Evolutionary conservation across 495 filamentous ascomycete species (phyloP).

Genomic region (Hypoxylon fragiforme): DNA sequence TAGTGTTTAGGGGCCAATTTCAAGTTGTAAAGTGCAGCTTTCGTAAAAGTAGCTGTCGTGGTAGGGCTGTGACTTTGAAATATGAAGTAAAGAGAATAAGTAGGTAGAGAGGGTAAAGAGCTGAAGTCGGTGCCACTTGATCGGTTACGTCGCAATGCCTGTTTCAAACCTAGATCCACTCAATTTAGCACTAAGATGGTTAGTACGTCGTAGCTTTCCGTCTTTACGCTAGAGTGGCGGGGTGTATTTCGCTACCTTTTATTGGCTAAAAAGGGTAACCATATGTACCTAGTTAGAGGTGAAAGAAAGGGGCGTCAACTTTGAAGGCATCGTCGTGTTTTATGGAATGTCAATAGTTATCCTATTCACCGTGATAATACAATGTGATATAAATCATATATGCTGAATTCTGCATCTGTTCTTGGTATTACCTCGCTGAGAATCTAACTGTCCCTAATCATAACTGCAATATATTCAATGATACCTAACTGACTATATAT

Average conservation of each 20-base stretch:
- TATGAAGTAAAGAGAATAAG: neutral
- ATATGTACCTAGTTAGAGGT: no score
- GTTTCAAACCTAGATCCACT: constrained; percentile 15
- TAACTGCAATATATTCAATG: no score
- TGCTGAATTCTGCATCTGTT: no score
- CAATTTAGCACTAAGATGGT: constrained; percentile 4
- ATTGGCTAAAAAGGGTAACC: constrained; percentile 5
- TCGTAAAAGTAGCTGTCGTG: neutral
- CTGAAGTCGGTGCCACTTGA: neutral
- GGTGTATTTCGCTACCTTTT: neutral
- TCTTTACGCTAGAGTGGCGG: constrained; percentile 2
- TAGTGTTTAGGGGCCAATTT: neutral
- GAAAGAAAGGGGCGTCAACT: no score
- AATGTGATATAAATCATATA: no score
- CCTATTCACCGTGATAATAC: no score
- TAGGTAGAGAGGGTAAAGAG: neutral
- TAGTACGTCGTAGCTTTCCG: neutral
- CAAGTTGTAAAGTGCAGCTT: neutral
- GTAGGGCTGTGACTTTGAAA: constrained; percentile 8
- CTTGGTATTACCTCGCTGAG: no score
- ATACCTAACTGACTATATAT: no score
- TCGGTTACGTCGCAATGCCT: constrained; percentile 28
- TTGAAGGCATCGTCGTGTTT: no score
- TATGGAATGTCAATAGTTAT: no score
- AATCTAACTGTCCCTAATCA: no score